Conservation (phyloP, 176 grass and related monocot species). For the Ensete ventricosum region DNA sequence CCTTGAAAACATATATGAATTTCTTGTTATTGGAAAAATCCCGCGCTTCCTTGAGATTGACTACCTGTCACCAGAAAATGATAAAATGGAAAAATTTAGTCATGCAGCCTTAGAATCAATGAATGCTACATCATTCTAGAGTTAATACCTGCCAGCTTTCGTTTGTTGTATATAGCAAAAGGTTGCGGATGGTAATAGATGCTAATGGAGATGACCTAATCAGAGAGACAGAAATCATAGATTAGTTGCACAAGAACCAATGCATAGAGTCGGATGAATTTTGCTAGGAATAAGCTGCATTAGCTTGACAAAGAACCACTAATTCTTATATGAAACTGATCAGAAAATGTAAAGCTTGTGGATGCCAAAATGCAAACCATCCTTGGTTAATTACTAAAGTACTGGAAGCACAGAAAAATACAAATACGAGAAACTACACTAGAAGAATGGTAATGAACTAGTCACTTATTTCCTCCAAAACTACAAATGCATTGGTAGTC, state of each 20-base stretch:
- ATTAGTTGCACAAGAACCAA: slow-evolving; percentile 1
- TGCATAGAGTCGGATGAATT: neutral
- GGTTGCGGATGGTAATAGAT: slow-evolving; percentile 79
- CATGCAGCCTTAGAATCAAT: slow-evolving; percentile 9
- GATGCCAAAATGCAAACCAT: neutral
- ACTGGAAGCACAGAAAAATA: too few species aligned
- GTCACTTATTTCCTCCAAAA: neutral
- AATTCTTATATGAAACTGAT: neutral
- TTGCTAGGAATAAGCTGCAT: neutral
- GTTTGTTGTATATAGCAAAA: slow-evolving; percentile 91
- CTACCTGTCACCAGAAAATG: slow-evolving; percentile 39
- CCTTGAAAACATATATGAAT: slow-evolving; percentile 99
- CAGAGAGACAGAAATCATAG: slow-evolving; percentile 13
- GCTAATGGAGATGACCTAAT: slow-evolving; percentile 89
- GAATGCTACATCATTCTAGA: slow-evolving; percentile 13
- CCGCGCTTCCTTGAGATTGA: slow-evolving; percentile 98
- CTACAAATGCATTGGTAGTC: neutral
- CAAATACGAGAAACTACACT: too few species aligned
- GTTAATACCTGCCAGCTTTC: slow-evolving; percentile 95
- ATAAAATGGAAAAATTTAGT: neutral
- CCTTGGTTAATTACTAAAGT: neutral
- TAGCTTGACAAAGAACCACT: neutral
- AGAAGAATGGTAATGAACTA: too few species aligned
- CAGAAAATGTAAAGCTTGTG: neutral
- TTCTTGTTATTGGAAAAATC: slow-evolving; percentile 92